These are phyloP conservation scores for Moesziomyces antarcticus DNA, from an alignment of 1,284 basidiomycete species.

Conservation along the genomic window DNA sequence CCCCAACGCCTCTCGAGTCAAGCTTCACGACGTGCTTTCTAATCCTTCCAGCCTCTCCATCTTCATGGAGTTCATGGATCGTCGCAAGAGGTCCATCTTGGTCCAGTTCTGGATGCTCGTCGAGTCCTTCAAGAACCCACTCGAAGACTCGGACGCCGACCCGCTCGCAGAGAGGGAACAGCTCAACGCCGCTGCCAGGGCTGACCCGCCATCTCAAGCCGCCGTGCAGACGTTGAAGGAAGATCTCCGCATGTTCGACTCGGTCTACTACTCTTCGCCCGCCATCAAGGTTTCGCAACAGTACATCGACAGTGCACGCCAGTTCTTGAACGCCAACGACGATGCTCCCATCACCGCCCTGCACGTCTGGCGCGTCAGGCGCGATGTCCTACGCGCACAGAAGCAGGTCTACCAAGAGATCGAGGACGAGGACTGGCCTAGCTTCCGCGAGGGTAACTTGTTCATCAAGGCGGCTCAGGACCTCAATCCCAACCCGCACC, in stretches of 20 bases:
- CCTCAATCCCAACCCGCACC: slow-evolving; percentile 70
- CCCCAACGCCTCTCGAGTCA: slow-evolving; percentile 39
- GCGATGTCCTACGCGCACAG: slow-evolving; percentile 84
- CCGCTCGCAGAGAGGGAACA: slow-evolving; percentile 70
- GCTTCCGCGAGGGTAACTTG: slow-evolving; percentile 85
- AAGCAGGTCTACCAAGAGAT: slow-evolving; percentile 85
- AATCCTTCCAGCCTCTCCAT: slow-evolving; percentile 91
- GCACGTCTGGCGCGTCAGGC: slow-evolving; percentile 68
- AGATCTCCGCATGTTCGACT: slow-evolving; percentile 86
- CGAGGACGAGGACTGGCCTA: slow-evolving; percentile 85
- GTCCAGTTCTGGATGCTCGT: slow-evolving; percentile 98
- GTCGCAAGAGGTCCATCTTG: slow-evolving; percentile 81
- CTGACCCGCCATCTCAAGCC: slow-evolving; percentile 15
- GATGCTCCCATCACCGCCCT: slow-evolving; percentile 54
- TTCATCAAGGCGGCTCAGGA: slow-evolving; percentile 89
- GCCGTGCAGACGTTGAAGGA: slow-evolving; percentile 75
- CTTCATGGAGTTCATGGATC: slow-evolving; percentile 98
- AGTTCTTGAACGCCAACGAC: slow-evolving; percentile 71
- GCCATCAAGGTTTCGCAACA: slow-evolving; percentile 76
- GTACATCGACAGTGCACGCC: slow-evolving; percentile 77
- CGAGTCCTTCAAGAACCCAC: slow-evolving; percentile 94
- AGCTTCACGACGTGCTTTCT: slow-evolving; percentile 75
- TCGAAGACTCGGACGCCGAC: slow-evolving; percentile 73
- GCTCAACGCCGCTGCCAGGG: slow-evolving; percentile 17
- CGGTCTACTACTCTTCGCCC: slow-evolving; percentile 80